Base-by-base conservation (phyloP, 2,329 filamentous ascomycete species). In the Chaetomiaceae sp. region DNA sequence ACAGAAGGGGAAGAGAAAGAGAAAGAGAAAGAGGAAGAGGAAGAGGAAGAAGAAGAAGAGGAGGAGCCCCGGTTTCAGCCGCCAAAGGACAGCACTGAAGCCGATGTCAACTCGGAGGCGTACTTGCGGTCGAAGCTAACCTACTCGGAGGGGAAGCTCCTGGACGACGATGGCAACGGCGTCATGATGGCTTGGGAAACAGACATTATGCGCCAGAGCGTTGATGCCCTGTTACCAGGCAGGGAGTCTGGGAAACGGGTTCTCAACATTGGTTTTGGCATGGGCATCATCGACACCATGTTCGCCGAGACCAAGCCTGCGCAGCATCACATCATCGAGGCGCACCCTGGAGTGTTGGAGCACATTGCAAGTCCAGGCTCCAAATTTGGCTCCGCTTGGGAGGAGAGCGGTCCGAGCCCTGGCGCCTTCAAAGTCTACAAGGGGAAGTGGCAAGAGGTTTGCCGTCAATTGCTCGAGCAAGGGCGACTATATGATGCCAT, bases 141-240 rank as follows among this genome's bases (percentile, higher is more conserved):
- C 13, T 86, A 87, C 69, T 76, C 78, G 44, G 74, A 79, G 53
- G 78, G 78, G 58, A 85, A 85, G 55, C 79, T 94, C 2, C 77
- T 94, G 6, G 89, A 94, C 65, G 77, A 81, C 3, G 81, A 84
- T 58, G 78, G 83, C 57, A 95, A 95, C 67, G 89, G 88, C 48
- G 88, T 95, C 41, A 95, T 95, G 90, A 95, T 95, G 90, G 80
- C 85, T 34, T 95, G 90, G 90, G 90, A 95, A 70, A 87, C 85
- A 2, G 82, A 85, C 59, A 94, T 95, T 62, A 95, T 95, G 90
- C 80, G 80, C 55, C 79, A 81, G 46, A 89, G 87, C 50, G 89
- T 90, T 41, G 78, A 85, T 57, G 78, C 81, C 13, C 74, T 95
- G 1, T 73, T 86, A 10, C 67, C 69, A 0, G 60, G 50, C 10